Base-by-base conservation (phyloP, 192 early-diverging fungal species). In the Geosiphon pyriformis region DNA sequence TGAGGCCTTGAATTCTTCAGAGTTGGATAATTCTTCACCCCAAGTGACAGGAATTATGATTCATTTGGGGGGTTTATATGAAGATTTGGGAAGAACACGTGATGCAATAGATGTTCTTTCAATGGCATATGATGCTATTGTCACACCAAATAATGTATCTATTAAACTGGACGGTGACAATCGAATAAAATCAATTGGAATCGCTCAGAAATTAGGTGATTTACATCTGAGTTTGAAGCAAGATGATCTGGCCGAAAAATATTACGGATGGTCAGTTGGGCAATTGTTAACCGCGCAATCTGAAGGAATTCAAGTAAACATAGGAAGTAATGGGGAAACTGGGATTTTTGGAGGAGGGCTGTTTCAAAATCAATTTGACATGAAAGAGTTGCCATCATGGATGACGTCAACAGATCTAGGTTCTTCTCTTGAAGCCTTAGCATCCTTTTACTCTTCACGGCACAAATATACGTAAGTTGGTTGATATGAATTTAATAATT, bases 11-110 rank as follows among this genome's bases (percentile, higher is more conserved):
- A 61, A 74, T 23, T 68, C 75, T 26, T 61, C 68, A 4, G 73
- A 76, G 49, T 59, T 84, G 37, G 72, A 75, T 25, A 70, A 73
- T 6, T 56, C 80, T 20, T 78, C 80, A 0, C 72, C 73, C 11
- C 76, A 82, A 26, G 75, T 85, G 18, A 83, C 80, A 0, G 83
- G 83, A 4, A 85, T 85, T 37, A 75, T 85, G 79, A 85, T 85
- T 52, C 83, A 81, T 37, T 52, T 79, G 15, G 83, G 79, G 0
- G 68, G 76, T 0, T 49, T 85, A 52, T 72, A 81, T 12, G 77
- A 82, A 48, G 67, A 70, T 7, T 49, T 81, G 56, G 79, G 75
- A 0, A 59, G 69, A 18, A 61, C 53, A 15, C 69, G 68, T 30
- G 78, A 85, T 23, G 83, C 83, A 17, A 69, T 75, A 27, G 74